phyloP scores from a whole-genome alignment of 2,329 filamentous ascomycete genomes.

The Xylariaceae sp. region DNA sequence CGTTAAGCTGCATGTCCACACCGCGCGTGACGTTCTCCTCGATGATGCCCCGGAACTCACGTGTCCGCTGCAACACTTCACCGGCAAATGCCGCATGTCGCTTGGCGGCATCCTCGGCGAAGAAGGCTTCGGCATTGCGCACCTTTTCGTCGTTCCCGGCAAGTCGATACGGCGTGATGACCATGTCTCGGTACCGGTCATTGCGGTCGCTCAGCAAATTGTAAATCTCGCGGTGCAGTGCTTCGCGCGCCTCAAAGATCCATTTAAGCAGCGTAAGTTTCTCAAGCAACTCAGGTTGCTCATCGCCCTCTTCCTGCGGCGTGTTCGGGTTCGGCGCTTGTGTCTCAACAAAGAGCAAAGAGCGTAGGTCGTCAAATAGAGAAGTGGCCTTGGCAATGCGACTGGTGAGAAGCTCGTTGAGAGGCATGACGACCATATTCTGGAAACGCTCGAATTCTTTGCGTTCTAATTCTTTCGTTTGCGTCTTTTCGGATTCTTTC shows the following conservation, averaged over 20 bases:
- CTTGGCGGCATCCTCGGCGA: conserved; percentile 70
- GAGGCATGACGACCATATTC: conserved; percentile 72
- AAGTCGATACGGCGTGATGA: conserved; percentile 73
- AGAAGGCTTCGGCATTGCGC: conserved; percentile 75
- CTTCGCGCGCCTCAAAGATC: conserved; percentile 93
- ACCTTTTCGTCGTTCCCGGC: conserved; percentile 77
- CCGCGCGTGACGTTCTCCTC: conserved; percentile 82
- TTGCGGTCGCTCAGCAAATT: conserved; percentile 83
- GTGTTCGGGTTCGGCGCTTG: conserved; percentile 69
- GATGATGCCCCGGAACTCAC: conserved; percentile 73
- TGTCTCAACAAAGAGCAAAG: conserved; percentile 68
- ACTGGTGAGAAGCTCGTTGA: conserved; percentile 74
- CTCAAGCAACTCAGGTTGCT: conserved; percentile 88
- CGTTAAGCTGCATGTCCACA: conserved; percentile 85
- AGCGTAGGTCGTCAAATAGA: conserved; percentile 72
- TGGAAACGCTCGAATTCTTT: conserved; percentile 83
- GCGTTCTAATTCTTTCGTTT: conserved; percentile 70
- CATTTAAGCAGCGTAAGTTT: conserved; percentile 94
- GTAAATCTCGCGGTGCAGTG: conserved; percentile 78
- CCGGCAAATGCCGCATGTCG: conserved; percentile 67
- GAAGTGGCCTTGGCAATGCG: conserved; percentile 70
- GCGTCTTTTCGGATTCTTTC: conserved; percentile 63
- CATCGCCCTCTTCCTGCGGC: conserved; percentile 91
- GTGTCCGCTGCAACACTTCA: conserved; percentile 67
- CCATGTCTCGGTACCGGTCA: conserved; percentile 78